Percentiles rank a stretch among this genome's conserved stretches.
Conservation (phyloP, 192 early-diverging fungal species). For the Linnemannia zychae region DNA sequence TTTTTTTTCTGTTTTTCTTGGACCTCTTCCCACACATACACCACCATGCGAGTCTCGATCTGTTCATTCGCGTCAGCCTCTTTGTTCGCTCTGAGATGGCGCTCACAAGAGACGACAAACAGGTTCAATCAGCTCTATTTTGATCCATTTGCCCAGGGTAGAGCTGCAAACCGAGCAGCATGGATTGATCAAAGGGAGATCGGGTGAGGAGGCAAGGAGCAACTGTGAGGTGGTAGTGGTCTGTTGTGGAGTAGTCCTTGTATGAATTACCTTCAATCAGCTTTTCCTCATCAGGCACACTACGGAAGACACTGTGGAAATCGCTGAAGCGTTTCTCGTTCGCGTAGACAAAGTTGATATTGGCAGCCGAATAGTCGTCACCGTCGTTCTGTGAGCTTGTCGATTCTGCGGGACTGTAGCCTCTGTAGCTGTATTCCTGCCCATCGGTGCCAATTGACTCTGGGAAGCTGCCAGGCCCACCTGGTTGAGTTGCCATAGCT, state of each 20-base stretch:
- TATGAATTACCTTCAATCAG: constrained; percentile 60
- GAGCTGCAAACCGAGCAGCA: neutral
- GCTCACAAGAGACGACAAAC: neutral
- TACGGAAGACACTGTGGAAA: constrained; percentile 66
- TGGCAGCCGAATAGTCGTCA: neutral
- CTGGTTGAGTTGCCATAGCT: neutral
- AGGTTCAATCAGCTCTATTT: neutral
- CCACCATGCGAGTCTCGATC: constrained; percentile 5
- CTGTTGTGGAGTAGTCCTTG: neutral
- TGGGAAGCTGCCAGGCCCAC: constrained; percentile 28
- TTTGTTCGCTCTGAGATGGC: neutral
- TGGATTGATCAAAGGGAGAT: neutral
- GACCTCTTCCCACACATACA: neutral
- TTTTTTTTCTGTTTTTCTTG: too few species aligned
- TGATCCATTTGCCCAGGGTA: neutral
- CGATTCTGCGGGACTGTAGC: neutral
- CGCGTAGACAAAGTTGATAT: constrained; percentile 42
- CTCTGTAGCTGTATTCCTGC: constrained; percentile 8
- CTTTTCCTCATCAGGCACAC: constrained; percentile 65
- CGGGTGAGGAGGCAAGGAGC: neutral
- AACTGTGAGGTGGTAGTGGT: neutral
- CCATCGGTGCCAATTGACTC: neutral
- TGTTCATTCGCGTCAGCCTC: neutral
- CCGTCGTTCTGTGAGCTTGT: constrained; percentile 15
- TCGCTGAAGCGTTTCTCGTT: constrained; percentile 61